These are phyloP conservation scores for Metarhizium brunneum DNA, from an alignment of 2,329 filamentous ascomycete genomes.

Conservation along the genomic window DNA sequence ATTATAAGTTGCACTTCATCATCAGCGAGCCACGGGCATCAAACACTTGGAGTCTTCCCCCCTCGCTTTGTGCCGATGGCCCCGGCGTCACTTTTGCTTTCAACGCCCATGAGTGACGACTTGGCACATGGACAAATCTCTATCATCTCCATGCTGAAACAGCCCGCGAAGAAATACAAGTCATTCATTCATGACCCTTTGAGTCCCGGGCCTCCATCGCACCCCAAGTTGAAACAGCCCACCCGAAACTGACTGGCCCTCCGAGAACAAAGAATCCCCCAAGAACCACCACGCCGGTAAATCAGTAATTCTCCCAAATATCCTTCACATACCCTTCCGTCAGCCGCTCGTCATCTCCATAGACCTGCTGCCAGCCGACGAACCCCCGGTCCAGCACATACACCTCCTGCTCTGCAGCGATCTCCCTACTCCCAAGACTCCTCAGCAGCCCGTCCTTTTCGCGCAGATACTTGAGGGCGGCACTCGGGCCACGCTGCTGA, in stretches of 20 bases:
- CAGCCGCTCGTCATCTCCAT: constrained; percentile 66
- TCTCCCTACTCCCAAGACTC: constrained; percentile 18
- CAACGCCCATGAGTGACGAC: no score
- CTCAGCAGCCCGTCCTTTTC: constrained; percentile 49
- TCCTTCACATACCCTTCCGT: constrained; percentile 81
- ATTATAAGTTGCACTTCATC: no score
- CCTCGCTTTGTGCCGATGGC: no score
- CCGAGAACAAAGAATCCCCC: not conserved
- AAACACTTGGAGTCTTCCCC: no score
- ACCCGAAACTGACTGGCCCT: no score
- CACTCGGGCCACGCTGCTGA: constrained; percentile 80
- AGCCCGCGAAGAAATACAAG: not conserved
- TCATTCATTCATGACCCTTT: no score
- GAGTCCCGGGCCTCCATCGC: not conserved
- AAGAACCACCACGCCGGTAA: not conserved
- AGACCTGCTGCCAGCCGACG: constrained; percentile 77
- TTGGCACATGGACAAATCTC: no score
- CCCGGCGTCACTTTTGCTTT: no score
- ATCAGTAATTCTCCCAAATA: constrained; percentile 60
- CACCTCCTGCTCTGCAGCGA: constrained; percentile 53
- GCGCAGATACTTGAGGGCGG: constrained; percentile 70
- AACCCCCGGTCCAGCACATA: constrained; percentile 80
- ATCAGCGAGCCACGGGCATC: no score
- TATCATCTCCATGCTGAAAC: not conserved
- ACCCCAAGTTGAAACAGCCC: no score